Evolutionary conservation across 768 basidiomycete genomes (phyloP), one percentile per base, ranked within the genome.

Genomic region (Calocybe gangraenosa): DNA sequence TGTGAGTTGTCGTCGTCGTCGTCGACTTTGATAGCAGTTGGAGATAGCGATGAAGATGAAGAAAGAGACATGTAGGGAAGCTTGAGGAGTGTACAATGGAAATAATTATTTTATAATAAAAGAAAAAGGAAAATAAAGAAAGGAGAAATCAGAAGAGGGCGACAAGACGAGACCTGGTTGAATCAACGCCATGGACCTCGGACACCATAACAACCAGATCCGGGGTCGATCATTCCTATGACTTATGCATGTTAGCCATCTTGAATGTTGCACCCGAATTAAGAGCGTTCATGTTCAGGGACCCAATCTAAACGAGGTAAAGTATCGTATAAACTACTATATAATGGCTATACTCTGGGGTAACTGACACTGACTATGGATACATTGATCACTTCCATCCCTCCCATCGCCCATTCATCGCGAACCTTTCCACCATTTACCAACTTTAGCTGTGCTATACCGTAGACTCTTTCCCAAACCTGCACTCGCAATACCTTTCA

Each of bases 401-500:
- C 45, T 44, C 44, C 36, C 42, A 47, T 37, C 3, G 37, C 33
- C 47, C 40, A 43, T 20, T 51, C 46, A 47, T 22, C 43, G 42
- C 19, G 56, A 50, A 10, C 75, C 69, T 37, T 54, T 56, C 79
- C 87, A 87, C 87, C 92, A 96, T 65, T 97, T 97, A 30, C 76
- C 65, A 15, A 94, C 68, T 69, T 97, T 97, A 37, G 83, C 79
- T 19, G 73, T 52, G 36, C 78, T 69, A 56, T 97, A 97, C 34
- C 77, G 78, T 4, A 82, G 46, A 59, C 88, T 89, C 74, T 92
- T 93, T 38, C 74, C 71, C 8, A 87, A 51, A 3, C 93, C 93
- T 7, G 89, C 87, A 46, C 84, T 92, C 15, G 87, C 76, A 38
- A 97, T 59, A 20, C 93, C 92, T 66, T 96, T 97, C 47, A 90